Base-by-base conservation (phyloP, 202 grass and related monocot genomes). In the Zoysia matrella region DNA sequence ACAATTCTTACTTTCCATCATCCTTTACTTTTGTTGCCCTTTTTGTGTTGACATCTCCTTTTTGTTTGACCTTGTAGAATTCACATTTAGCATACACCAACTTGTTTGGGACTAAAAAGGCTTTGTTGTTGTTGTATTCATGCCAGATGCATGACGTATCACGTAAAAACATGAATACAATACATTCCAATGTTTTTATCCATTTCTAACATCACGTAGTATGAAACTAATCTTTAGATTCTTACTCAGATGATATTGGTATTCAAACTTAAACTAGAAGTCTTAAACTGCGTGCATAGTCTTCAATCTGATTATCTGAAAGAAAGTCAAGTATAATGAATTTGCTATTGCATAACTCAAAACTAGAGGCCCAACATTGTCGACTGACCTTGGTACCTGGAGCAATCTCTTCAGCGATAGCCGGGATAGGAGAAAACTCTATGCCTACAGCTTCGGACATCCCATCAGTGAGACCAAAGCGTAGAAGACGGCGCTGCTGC, bases 381-480 rank as follows among this genome's bases (percentile, higher is more conserved):
- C 42, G 55, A 83, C 83, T 84, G 65, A 93, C 95, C 92, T 98
- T 98, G 49, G 88, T 86, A 42, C 95, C 95, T 75, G 92, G 95
- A 77, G 88, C 83, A 63, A 95, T 84, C 15, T 95, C 92, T 71
- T 95, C 92, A 13, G 67, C 90, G 78, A 95, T 88, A 55, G 84
- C 91, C 51, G 80, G 61, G 56, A 98, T 87, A 66, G 82, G 82
- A 75, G 74, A 82, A 77, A 95, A 93, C 82, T 98, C 92, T 72
- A 98, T 78, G 22, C 90, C 95, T 68, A 82, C 87, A 36, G 83
- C 86, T 93, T 95, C 87, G 67, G 82, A 79, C 55, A 48, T 78
- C 5, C 95, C 95, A 76, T 98, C 95, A 18, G 89, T 95, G 6
- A 95, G 92, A 65, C 41, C 44, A 60, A 95, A 95, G n/a, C 86